Evolutionary conservation across 352 stramenopile species (phyloP), one percentile per base, ranked within the genome.

Genomic region (Phytopythium oedochilum): DNA sequence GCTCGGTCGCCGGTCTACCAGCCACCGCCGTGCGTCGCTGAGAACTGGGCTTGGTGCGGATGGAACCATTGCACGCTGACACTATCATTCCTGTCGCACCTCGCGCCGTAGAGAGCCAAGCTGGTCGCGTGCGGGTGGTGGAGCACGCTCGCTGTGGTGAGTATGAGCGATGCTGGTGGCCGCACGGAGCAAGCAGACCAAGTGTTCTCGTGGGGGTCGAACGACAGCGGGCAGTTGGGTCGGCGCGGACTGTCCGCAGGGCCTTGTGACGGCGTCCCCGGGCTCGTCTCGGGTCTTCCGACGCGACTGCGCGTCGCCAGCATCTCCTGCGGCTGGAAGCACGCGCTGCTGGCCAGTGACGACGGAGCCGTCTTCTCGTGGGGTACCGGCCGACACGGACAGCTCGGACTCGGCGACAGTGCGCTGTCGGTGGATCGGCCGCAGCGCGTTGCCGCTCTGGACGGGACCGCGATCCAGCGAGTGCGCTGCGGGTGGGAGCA

Each of bases 401-500:
- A 94, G 32, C 73, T 94, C 2, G 82, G 71, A 45, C 63, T 92
- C 0, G 82, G 84, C n/a, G 44, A 40, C 23, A 32, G 51, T 0
- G 45, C 48, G 17, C 47, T 81, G 7, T 38, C 53, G 15, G 50
- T 69, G 14, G 32, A 66, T 2, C 53, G 35, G 15, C 84, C 78
- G 15, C 66, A 61, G 9, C 53, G 44, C 0, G 29, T 92, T 26
- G 3, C 61, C 10, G 22, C 42, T 3, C 61, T 81, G n/a, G 25
- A 61, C 3, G 57, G 40, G 8, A 59, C 17, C 1, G 25, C 18
- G 25, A 54, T 83, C 38, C 23, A n/a, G 14, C 40, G 55, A 6
- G 82, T 92, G 11, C 78, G 71, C 18, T 94, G 84, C 50, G 84
- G 84, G 0, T 94, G 82, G 84, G 78, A 94, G 52, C 82, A 94